phyloP scores from a whole-genome alignment of 306 rosid species.

The Myrica gale region DNA sequence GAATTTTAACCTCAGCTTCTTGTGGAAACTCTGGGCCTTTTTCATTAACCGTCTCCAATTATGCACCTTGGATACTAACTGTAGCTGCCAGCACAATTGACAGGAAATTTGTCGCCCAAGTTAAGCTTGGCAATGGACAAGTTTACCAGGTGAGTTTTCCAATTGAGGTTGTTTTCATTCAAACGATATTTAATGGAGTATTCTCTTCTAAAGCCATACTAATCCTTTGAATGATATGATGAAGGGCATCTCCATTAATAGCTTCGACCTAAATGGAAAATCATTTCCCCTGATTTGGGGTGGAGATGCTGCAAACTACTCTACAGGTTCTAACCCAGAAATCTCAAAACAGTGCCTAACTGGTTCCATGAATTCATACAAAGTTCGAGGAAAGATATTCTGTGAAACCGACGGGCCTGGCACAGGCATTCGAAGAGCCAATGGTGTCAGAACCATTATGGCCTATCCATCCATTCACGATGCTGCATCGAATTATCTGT shows the following conservation, averaged over 20 bases:
- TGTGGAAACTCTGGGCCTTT: constrained; percentile 37
- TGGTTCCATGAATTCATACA: constrained; percentile 16
- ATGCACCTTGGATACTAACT: constrained; percentile 41
- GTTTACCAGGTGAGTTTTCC: constrained; percentile 10
- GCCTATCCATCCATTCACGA: constrained; percentile 12
- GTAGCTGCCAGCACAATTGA: constrained; percentile 38
- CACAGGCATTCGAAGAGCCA: constrained; percentile 2
- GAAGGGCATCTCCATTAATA: constrained; percentile 33
- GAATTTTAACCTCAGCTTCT: constrained; percentile 29
- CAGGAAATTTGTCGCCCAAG: constrained; percentile 26
- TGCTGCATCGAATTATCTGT: constrained; percentile 10
- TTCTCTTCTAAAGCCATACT: not conserved
- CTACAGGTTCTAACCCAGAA: constrained; percentile 15
- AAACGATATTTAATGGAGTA: not conserved
- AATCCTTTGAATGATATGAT: not conserved
- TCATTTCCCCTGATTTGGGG: constrained; percentile 34
- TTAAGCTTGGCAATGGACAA: constrained; percentile 34
- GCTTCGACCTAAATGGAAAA: constrained; percentile 19
- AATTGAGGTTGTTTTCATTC: not conserved
- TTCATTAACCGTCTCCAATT: constrained; percentile 5
- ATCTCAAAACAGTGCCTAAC: constrained; percentile 16
- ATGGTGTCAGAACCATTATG: constrained; percentile 36
- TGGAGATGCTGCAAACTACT: constrained; percentile 43
- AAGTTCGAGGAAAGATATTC: constrained; percentile 25
- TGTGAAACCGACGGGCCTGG: constrained; percentile 24